phyloP scores from a whole-genome alignment of 768 basidiomycete species.

The Mycena vulgaris region DNA sequence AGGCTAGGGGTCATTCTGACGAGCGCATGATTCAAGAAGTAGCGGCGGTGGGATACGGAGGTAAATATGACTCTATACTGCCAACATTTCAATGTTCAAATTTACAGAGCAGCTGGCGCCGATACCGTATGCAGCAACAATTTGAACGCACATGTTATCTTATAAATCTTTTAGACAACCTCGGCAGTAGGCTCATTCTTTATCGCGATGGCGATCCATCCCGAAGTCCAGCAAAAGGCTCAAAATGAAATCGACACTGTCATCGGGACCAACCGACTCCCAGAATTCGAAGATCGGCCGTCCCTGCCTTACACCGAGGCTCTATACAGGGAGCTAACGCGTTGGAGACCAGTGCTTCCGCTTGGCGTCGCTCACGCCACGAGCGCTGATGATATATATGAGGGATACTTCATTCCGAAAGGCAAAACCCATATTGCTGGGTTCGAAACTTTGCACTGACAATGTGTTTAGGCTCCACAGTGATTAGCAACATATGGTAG shows the following conservation, averaged over 20 bases:
- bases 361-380: too few relatives aligned
- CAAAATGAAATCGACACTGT: slow-evolving; percentile 28
- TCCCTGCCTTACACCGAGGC: slow-evolving; percentile 44
- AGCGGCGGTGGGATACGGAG: too few relatives aligned
- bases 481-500: slow-evolving; percentile 19
- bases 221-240: slow-evolving; percentile 5
- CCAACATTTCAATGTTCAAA: not conserved
- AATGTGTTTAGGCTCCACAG: slow-evolving; percentile 3
- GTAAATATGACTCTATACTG: slow-evolving; percentile 45
- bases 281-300: slow-evolving; percentile 25
- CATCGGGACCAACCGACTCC: slow-evolving; percentile 6
- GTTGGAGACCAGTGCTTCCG: slow-evolving; percentile 42
- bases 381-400: too few relatives aligned
- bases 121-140: slow-evolving; percentile 38
- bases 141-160: not conserved
- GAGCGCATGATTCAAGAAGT: slow-evolving; percentile 45
- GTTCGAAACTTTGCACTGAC: not conserved
- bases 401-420: slow-evolving; percentile 33
- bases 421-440: slow-evolving; percentile 10
- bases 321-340: slow-evolving; percentile 42
- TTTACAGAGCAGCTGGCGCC: slow-evolving; percentile 28
- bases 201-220: slow-evolving; percentile 20
- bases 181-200: slow-evolving; percentile 12
- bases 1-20: slow-evolving; percentile 16
- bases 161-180: slow-evolving; percentile 16